Percentiles rank a stretch among this genome's conserved stretches.
Conservation (phyloP, 352 stramenopile species). For the Phytophthora vignae region DNA sequence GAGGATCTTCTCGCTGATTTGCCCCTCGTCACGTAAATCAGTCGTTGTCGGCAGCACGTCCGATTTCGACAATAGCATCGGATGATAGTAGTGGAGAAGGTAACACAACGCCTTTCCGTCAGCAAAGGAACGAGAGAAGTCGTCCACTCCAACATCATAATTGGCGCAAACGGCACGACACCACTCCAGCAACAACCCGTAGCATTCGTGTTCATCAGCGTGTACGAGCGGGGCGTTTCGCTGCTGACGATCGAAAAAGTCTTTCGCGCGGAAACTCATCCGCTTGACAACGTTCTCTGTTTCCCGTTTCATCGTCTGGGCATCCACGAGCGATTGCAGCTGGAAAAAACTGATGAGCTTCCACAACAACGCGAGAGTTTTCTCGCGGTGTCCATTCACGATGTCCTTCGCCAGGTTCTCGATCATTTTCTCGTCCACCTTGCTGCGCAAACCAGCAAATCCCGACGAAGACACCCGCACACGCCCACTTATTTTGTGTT, state of each 20-base stretch:
- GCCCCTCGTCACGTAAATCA: constrained; percentile 23
- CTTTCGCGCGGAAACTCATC: constrained; percentile 74
- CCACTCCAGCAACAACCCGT: constrained; percentile 91
- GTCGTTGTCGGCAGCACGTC: constrained; percentile 65
- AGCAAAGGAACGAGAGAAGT: constrained; percentile 95
- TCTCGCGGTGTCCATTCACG: constrained; percentile 95
- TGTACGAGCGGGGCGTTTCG: constrained; percentile 42
- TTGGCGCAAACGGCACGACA: constrained; percentile 92
- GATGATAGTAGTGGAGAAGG: constrained; percentile 97
- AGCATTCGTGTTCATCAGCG: constrained; percentile 59
- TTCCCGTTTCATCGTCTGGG: constrained; percentile 76
- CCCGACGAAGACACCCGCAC: constrained; percentile 44
- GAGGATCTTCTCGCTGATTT: constrained; percentile 36
- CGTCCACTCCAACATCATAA: constrained; percentile 85
- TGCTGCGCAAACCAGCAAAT: constrained; percentile 58
- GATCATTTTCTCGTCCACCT: constrained; percentile 69
- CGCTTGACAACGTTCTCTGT: constrained; percentile 73
- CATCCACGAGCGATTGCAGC: constrained; percentile 87
- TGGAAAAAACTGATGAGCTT: constrained; percentile 93
- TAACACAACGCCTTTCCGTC: constrained; percentile 94
- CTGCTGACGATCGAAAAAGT: constrained; percentile 67
- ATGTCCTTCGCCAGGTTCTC: constrained; percentile 92
- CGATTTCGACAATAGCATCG: constrained; percentile 82
- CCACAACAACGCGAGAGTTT: constrained; percentile 96
- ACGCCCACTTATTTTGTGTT: constrained; percentile 30